Evolutionary conservation across 1,284 basidiomycete genomes (phyloP).

Genomic region (Vanrija humicola): DNA sequence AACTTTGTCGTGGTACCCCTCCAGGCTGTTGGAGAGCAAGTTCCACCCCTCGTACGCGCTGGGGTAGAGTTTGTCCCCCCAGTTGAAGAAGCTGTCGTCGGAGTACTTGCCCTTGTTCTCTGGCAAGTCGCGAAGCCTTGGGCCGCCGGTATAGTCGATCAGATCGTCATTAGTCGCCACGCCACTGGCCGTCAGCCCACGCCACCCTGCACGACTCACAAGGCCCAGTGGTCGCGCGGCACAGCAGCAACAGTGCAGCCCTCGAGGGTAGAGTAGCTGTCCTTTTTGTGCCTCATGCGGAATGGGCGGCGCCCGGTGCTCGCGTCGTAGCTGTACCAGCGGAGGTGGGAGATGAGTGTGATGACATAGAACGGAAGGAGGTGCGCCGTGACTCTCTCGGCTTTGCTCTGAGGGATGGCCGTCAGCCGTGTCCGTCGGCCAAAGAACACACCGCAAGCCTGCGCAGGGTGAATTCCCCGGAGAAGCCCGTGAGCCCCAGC

Average conservation of each 20-base stretch:
- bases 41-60: too few relatives aligned
- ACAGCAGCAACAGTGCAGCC: slow-evolving; percentile 19
- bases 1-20: too few relatives aligned
- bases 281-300: too few relatives aligned
- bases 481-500: background rate
- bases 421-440: too few relatives aligned
- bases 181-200: slow-evolving; percentile 1
- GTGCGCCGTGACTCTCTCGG: background rate
- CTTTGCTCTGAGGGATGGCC: background rate
- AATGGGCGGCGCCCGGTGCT: background rate
- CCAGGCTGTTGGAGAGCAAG: too few relatives aligned
- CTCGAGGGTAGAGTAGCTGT: background rate
- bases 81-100: too few relatives aligned
- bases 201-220: slow-evolving; percentile 10
- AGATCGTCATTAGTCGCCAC: background rate
- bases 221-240: slow-evolving; percentile 19
- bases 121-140: too few relatives aligned
- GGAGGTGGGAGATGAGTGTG: background rate
- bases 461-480: background rate
- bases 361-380: slow-evolving; percentile 24
- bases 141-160: background rate
- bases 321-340: background rate
- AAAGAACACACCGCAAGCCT: too few relatives aligned
- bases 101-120: too few relatives aligned
- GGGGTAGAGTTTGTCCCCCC: too few relatives aligned